Evolutionary conservation across 768 basidiomycete species (phyloP).

Genomic region (Pleurotus cornucopiae): DNA sequence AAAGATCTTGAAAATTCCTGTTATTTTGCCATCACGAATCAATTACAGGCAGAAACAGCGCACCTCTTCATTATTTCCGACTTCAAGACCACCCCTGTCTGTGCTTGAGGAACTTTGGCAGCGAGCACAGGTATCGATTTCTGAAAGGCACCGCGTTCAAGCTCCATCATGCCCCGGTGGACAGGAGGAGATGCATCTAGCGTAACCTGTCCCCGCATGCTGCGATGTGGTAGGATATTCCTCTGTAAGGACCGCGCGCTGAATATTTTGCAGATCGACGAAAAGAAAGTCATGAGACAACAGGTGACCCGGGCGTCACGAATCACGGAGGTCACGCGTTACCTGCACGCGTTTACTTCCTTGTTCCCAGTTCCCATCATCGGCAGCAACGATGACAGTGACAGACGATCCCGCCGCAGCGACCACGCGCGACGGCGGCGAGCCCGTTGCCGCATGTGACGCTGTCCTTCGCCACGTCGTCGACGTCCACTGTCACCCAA

Average conservation of each 20-base stretch:
- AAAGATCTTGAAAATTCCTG: constrained; percentile 39
- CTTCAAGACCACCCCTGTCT: constrained; percentile 53
- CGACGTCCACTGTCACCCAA: constrained; percentile 93
- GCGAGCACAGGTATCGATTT: constrained; percentile 67
- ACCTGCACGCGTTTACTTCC: too few relatives aligned
- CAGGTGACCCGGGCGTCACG: too few relatives aligned
- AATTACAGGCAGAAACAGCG: constrained; percentile 12
- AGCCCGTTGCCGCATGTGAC: background rate
- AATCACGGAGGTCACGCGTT: too few relatives aligned
- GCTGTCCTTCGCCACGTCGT: constrained; percentile 63
- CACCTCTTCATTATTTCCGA: constrained; percentile 59
- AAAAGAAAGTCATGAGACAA: background rate
- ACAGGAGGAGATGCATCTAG: constrained; percentile 38
- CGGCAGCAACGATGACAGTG: constrained; percentile 13
- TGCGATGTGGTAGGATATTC: constrained; percentile 6
- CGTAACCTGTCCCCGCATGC: constrained; percentile 34
- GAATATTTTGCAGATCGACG: background rate
- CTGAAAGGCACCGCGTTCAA: constrained; percentile 65
- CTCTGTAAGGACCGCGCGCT: background rate
- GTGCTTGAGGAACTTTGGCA: constrained; percentile 53
- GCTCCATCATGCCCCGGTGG: constrained; percentile 42
- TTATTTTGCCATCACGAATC: constrained; percentile 5
- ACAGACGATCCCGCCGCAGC: constrained; percentile 18
- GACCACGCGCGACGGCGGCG: background rate
- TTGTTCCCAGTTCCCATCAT: background rate